A percentile compares a stretch with the other conserved stretches of the same genome.
These are phyloP conservation scores for Biscogniauxia sp. DNA, from an alignment of 2,329 filamentous ascomycete genomes.

Conservation along the genomic window DNA sequence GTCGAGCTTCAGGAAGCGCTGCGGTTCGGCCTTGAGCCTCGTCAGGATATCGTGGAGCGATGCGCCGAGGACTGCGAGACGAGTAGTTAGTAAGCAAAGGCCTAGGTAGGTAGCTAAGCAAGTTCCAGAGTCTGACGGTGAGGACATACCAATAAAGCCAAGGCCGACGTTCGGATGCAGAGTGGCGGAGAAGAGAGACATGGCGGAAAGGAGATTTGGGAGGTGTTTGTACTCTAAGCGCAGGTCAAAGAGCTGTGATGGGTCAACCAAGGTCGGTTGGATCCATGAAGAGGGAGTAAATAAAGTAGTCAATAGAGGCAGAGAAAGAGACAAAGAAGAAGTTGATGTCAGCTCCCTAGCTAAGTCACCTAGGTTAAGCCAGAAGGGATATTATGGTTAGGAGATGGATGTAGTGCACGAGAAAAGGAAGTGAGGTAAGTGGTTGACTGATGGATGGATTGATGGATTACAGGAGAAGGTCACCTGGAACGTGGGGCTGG, in stretches of 20 bases:
- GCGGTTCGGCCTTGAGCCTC: constrained; percentile 82
- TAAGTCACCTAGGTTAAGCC: neutral
- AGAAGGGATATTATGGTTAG: neutral
- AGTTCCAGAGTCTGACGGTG: neutral
- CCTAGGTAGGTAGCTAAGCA: neutral
- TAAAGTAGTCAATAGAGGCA: neutral
- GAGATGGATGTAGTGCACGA: neutral
- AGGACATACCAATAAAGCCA: constrained; percentile 30
- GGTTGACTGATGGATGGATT: too few species aligned
- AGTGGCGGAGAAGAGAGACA: constrained; percentile 33
- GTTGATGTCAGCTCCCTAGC: neutral
- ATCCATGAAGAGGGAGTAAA: constrained; percentile 16
- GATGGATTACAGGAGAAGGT: neutral
- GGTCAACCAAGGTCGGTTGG: constrained; percentile 10
- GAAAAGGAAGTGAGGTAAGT: neutral
- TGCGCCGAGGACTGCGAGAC: constrained; percentile 72
- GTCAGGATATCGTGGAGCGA: constrained; percentile 89
- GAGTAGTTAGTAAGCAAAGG: constrained; percentile 8
- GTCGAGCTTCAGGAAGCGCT: constrained; percentile 78
- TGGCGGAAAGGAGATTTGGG: constrained; percentile 9
- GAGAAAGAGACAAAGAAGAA: neutral
- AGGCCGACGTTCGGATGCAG: constrained; percentile 32
- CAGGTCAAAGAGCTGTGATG: neutral
- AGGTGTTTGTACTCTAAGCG: neutral
- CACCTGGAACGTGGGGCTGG: constrained; percentile 1